Evolutionary conservation across 2,329 filamentous ascomycete genomes (phyloP).

Genomic region (Diplodia corticola): DNA sequence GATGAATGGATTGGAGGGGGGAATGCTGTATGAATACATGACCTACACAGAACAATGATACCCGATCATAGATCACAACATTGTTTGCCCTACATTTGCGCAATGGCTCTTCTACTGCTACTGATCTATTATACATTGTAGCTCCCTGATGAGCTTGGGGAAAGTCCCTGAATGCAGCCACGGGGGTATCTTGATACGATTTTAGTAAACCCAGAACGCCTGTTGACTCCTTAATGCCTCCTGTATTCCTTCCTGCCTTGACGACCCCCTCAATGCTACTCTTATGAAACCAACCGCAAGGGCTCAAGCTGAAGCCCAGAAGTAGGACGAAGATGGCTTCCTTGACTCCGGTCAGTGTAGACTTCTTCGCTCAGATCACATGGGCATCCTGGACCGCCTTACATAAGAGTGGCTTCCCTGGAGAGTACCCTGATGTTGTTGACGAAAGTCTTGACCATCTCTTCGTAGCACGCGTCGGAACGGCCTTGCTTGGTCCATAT

Average conservation of each 20-base stretch:
- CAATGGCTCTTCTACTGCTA: background rate
- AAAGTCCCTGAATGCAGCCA: constrained; percentile 11
- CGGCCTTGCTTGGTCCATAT: constrained; percentile 56
- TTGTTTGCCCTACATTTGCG: background rate
- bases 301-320: background rate
- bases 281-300: background rate
- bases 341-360: background rate
- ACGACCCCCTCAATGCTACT: background rate
- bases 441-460: constrained; percentile 70
- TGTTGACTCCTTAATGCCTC: background rate
- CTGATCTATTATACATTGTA: constrained; percentile 13
- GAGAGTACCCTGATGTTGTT: constrained; percentile 67
- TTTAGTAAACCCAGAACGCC: constrained; percentile 17
- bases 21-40: background rate
- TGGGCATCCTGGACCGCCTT: background rate
- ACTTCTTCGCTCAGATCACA: background rate
- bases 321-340: background rate
- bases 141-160: background rate
- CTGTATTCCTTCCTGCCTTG: background rate
- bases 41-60: background rate
- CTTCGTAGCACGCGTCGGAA: constrained; percentile 54
- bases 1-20: background rate
- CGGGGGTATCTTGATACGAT: constrained; percentile 23
- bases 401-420: constrained; percentile 17
- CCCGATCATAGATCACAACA: background rate